These are phyloP conservation scores for Diplodia sapinea DNA, from an alignment of 2,329 filamentous ascomycete genomes.

Conservation along the genomic window DNA sequence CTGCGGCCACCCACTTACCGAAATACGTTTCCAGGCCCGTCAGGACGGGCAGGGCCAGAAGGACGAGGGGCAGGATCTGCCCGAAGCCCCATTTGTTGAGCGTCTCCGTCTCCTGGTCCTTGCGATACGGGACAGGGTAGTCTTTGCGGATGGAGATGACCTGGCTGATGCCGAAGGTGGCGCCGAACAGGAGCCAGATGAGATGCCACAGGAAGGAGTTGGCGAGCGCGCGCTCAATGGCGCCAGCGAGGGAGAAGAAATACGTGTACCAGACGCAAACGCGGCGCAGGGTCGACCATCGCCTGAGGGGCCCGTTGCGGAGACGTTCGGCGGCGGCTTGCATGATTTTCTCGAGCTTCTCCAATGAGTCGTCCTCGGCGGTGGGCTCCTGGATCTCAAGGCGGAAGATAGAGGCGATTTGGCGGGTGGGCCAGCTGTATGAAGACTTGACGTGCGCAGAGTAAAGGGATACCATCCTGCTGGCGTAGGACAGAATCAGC, in stretches of 20 bases:
- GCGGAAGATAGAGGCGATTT: not conserved
- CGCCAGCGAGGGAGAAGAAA: conserved; percentile 16
- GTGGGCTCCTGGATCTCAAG: conserved; percentile 7
- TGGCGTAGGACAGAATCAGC: conserved; percentile 1
- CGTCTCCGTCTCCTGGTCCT: conserved; percentile 34
- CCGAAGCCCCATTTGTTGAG: conserved; percentile 38
- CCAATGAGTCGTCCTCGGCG: conserved; percentile 8
- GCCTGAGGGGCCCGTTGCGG: not conserved
- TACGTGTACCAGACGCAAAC: not conserved
- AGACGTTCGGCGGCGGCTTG: not conserved
- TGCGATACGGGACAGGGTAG: not conserved
- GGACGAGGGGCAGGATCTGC: conserved; percentile 39
- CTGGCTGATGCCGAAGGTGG: conserved; percentile 15
- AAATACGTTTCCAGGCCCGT: conserved; percentile 39
- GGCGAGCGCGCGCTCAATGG: conserved; percentile 4
- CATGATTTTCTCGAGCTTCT: not conserved
- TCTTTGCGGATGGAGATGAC: conserved; percentile 20
- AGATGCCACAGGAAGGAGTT: conserved; percentile 20
- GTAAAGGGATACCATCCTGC: conserved; percentile 15
- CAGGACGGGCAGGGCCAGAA: conserved; percentile 37
- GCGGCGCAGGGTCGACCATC: not conserved
- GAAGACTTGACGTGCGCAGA: not conserved
- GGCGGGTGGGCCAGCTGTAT: conserved; percentile 2
- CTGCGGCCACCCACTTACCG: conserved; percentile 32
- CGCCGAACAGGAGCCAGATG: conserved; percentile 12